Base-by-base conservation (phyloP, 495 filamentous ascomycete genomes). In the Aspergillus homomorphus region DNA sequence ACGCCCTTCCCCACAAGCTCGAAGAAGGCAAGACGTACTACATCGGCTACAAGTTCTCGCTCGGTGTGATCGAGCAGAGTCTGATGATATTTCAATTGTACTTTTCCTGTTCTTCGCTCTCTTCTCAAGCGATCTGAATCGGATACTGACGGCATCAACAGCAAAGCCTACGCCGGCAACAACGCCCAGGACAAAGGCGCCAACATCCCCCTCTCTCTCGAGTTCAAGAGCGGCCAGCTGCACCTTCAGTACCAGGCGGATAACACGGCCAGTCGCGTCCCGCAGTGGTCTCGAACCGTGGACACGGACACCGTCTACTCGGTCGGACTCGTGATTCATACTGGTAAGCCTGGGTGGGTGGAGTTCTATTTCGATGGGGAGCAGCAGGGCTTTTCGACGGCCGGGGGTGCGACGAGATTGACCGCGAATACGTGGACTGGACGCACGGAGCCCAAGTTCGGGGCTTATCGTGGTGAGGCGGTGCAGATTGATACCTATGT, bases 21-120 rank as follows among this genome's bases (percentile, higher is more conserved):
- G 33, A 52, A 22, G 50, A 48, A 12, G 56, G 56, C 24, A 26
- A 54, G 18, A 59, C 56, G 6, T 59, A 59, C 41, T 59, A 59
- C 51, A 62, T 59, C 30, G 60, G 55, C 1, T 62, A 62, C 28
- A 51, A 58, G 51, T 50, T 62, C 33, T 51, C 51, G 3, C 24
- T 59, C 7, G 54, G 41, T 3, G 45, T 28, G 5, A 52, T 59
- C 18, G 28, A 59, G 23, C 16, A 56, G 46, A 55, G 56, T 38
- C 30, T 63, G 51, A 59, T 59, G 56, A 50, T 63, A n/a, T 59
- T 43, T 23, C 61, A 63, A 42, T 59, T 59, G 61, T 63, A 56
- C 8, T 18, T 22, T 6, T 45, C 3, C 28, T 45, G 18, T 23
- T 38, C 23, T n/a, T 44, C 46, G 7, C 43, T 20, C 42, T 16